Evolutionary conservation across 164 flowering plant genomes (phyloP).

Genomic region (Protea cynaroides): DNA sequence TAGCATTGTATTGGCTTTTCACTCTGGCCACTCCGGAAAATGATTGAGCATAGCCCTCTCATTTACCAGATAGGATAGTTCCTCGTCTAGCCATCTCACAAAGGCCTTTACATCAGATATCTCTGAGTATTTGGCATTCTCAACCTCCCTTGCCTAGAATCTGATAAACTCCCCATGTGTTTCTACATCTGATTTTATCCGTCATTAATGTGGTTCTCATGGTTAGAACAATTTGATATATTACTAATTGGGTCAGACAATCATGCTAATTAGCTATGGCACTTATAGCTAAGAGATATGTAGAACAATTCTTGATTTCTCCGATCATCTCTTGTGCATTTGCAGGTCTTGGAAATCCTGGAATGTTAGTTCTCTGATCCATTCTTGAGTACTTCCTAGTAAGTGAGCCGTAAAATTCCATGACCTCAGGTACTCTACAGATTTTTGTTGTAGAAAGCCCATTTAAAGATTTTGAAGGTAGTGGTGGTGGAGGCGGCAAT

Average conservation of each 20-base stretch:
- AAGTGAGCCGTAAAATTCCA: conserved; percentile 57
- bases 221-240: neutral
- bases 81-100: conserved; percentile 69
- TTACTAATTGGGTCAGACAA: neutral
- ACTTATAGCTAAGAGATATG: conserved; percentile 65
- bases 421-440: conserved; percentile 66
- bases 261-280: neutral
- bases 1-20: conserved; percentile 67
- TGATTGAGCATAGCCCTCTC: conserved; percentile 87
- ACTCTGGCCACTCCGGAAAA: conserved; percentile 79
- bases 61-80: conserved; percentile 60
- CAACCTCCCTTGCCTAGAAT: conserved; percentile 48
- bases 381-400: conserved; percentile 39
- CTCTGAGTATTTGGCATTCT: conserved; percentile 36
- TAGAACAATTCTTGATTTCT: conserved; percentile 75
- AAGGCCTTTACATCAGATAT: conserved; percentile 66
- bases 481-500: conserved; percentile 61
- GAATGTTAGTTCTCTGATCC: conserved; percentile 27
- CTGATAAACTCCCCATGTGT: conserved; percentile 49
- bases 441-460: conserved; percentile 27
- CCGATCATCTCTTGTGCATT: conserved; percentile 69
- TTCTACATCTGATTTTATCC: conserved; percentile 51
- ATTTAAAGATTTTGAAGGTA: conserved; percentile 29
- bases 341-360: conserved; percentile 18
- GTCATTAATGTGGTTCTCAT: conserved; percentile 2